A percentile compares a stretch with the other conserved stretches of the same genome.
Evolutionary conservation across 1,284 basidiomycete genomes (phyloP).

Genomic region (Neonothopanus nambi): DNA sequence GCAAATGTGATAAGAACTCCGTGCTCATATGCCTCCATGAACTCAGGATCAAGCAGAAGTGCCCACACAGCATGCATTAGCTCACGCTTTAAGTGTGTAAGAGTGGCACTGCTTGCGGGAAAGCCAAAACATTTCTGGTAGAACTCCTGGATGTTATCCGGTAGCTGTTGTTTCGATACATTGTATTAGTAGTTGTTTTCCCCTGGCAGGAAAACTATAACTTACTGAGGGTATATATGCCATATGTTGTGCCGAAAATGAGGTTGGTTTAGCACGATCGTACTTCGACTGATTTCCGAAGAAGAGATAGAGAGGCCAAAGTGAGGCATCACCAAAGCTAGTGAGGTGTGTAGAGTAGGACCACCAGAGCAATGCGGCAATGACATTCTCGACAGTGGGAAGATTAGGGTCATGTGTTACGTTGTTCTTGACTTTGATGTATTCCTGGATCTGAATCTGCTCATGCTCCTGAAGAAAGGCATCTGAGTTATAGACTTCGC

Average conservation of each 20-base stretch:
- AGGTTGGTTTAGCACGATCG: conserved; percentile 21
- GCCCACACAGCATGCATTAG: conserved; percentile 24
- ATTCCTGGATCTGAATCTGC: conserved; percentile 1
- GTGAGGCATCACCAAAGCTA: conserved; percentile 31
- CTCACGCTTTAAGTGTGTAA: conserved; percentile 24
- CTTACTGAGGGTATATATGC: conserved; percentile 33
- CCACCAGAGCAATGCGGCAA: conserved; percentile 33
- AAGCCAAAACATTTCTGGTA: conserved; percentile 10
- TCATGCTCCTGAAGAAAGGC: conserved; percentile 9
- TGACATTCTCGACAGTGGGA: conserved; percentile 22
- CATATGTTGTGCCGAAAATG: conserved; percentile 32
- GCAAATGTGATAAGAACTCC: conserved; percentile 21
- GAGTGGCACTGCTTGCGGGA: conserved; percentile 9
- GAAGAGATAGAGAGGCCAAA: conserved; percentile 40
- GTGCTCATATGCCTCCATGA: conserved; percentile 22
- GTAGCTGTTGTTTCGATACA: conserved; percentile 10
- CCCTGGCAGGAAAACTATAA: not conserved
- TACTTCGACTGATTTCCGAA: conserved; percentile 41
- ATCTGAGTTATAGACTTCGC: conserved; percentile 2
- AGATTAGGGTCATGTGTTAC: conserved; percentile 10
- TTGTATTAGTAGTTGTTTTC: not conserved
- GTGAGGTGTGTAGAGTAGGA: conserved; percentile 39
- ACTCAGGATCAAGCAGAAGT: conserved; percentile 21
- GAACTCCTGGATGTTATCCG: conserved; percentile 7
- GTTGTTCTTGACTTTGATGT: not conserved